Evolutionary conservation across 768 basidiomycete genomes (phyloP).

Genomic region (Fistulinella prunicolor): DNA sequence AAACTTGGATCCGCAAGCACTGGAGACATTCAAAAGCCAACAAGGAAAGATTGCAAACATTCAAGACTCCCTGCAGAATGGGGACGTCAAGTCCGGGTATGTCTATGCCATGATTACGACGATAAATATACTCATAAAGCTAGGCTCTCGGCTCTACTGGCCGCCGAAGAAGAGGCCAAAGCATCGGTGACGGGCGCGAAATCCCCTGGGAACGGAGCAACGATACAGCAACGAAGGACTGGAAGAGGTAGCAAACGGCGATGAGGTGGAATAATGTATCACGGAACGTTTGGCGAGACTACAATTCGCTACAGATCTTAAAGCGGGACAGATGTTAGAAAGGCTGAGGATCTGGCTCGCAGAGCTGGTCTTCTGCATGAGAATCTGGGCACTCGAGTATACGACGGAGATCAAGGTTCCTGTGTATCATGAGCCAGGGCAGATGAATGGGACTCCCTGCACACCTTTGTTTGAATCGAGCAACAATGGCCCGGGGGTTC

Average conservation of each 20-base stretch:
- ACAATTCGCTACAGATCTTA: constrained; percentile 5
- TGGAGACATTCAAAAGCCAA: constrained; percentile 61
- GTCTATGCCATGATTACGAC: constrained; percentile 16
- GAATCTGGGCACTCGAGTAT: constrained; percentile 52
- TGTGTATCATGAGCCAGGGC: constrained; percentile 24
- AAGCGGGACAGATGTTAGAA: no score
- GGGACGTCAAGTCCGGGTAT: constrained; percentile 59
- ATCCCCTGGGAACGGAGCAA: constrained; percentile 19
- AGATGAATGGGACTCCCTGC: neutral
- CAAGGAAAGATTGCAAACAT: constrained; percentile 55
- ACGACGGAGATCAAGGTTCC: constrained; percentile 53
- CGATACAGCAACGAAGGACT: constrained; percentile 33
- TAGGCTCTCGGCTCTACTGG: constrained; percentile 46
- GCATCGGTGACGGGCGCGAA: constrained; percentile 20
- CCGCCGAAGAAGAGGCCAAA: constrained; percentile 39
- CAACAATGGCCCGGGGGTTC: constrained; percentile 49
- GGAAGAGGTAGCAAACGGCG: constrained; percentile 37
- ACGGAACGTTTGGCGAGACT: neutral
- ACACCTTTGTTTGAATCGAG: constrained; percentile 70
- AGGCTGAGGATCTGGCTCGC: neutral
- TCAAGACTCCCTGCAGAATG: constrained; percentile 55
- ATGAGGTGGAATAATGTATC: constrained; percentile 13
- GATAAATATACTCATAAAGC: constrained; percentile 7
- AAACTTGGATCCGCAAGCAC: constrained; percentile 68
- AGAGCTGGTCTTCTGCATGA: neutral